phyloP scores from a whole-genome alignment of 768 basidiomycete species.

The Psilocybe subaeruginosa region DNA sequence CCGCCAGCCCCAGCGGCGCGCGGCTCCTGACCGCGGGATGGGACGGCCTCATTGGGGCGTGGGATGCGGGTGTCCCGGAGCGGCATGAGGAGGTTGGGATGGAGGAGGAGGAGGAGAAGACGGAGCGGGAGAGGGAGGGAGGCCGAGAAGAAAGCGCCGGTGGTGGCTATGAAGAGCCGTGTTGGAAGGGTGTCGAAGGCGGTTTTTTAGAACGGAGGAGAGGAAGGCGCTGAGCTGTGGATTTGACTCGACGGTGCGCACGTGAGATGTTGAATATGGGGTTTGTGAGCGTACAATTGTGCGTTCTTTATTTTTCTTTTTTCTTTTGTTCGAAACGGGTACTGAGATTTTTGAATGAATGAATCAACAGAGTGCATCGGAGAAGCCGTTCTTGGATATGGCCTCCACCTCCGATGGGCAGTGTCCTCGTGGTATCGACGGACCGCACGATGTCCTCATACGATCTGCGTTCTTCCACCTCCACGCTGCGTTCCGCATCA shows the following conservation, averaged over 20 bases:
- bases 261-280: slow-evolving; percentile 85
- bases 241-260: slow-evolving; percentile 87
- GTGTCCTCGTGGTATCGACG: slow-evolving; percentile 65
- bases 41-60: slow-evolving; percentile 86
- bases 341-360: too few relatives aligned
- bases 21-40: slow-evolving; percentile 84
- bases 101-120: slow-evolving; percentile 28
- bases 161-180: slow-evolving; percentile 80
- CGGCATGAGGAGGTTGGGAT: slow-evolving; percentile 57
- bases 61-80: slow-evolving; percentile 65
- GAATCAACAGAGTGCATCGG: slow-evolving; percentile 45
- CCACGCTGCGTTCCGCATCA: slow-evolving; percentile 29
- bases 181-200: slow-evolving; percentile 79
- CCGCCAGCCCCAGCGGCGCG: slow-evolving; percentile 54
- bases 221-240: slow-evolving; percentile 72
- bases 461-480: slow-evolving; percentile 55
- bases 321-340: not conserved
- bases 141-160: slow-evolving; percentile 65
- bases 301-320: slow-evolving; percentile 27
- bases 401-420: slow-evolving; percentile 47
- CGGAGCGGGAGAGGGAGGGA: slow-evolving; percentile 17
- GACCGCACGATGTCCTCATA: slow-evolving; percentile 76
- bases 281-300: slow-evolving; percentile 74
- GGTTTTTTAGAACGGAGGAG: slow-evolving; percentile 45
- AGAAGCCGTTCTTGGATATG: slow-evolving; percentile 76